These are phyloP conservation scores for Penicillium sp. DNA, from an alignment of 2,329 filamentous ascomycete species.

Conservation along the genomic window DNA sequence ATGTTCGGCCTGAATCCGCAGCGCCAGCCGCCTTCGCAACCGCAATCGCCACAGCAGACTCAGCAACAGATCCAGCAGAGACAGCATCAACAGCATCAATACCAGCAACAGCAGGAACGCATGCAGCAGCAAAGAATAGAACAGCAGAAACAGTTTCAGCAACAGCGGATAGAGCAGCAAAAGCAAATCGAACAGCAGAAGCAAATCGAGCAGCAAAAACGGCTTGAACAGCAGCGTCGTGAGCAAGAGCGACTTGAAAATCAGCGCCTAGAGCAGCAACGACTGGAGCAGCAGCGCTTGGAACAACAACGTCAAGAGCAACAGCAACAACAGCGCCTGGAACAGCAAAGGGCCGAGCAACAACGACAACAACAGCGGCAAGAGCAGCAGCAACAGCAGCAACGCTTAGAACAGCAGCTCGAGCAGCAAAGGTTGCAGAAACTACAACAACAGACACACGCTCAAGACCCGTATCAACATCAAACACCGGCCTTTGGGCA, in stretches of 20 bases:
- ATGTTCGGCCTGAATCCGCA: slow-evolving; percentile 22
- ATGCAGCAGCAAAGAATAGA: slow-evolving; percentile 16
- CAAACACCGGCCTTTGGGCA: slow-evolving; percentile 19
- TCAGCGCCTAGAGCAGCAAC: slow-evolving; percentile 12
- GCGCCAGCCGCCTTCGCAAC: slow-evolving; percentile 21
- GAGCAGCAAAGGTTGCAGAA: slow-evolving; percentile 17
- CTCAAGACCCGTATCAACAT: slow-evolving; percentile 20
- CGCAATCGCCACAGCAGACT: slow-evolving; percentile 27
- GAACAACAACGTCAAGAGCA: slow-evolving; percentile 15
- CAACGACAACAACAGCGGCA: slow-evolving; percentile 13
- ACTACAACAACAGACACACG: slow-evolving; percentile 10
- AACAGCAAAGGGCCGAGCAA: slow-evolving; percentile 7
- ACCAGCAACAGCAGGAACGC: slow-evolving; percentile 16
- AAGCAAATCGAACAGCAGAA: slow-evolving; percentile 12
- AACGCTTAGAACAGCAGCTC: slow-evolving; percentile 12
- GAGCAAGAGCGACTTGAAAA: slow-evolving; percentile 16
- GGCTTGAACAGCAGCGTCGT: slow-evolving; percentile 13
- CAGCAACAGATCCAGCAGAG: slow-evolving; percentile 21
- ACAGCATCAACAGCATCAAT: slow-evolving; percentile 21
- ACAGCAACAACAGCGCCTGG: slow-evolving; percentile 10
- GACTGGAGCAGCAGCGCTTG: slow-evolving; percentile 13
- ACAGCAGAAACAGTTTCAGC: slow-evolving; percentile 16
- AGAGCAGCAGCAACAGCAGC: slow-evolving; percentile 13
- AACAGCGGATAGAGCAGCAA: slow-evolving; percentile 17
- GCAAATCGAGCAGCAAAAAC: slow-evolving; percentile 6